phyloP scores from a whole-genome alignment of 257 asterid genomes.

The Asclepias syriaca region DNA sequence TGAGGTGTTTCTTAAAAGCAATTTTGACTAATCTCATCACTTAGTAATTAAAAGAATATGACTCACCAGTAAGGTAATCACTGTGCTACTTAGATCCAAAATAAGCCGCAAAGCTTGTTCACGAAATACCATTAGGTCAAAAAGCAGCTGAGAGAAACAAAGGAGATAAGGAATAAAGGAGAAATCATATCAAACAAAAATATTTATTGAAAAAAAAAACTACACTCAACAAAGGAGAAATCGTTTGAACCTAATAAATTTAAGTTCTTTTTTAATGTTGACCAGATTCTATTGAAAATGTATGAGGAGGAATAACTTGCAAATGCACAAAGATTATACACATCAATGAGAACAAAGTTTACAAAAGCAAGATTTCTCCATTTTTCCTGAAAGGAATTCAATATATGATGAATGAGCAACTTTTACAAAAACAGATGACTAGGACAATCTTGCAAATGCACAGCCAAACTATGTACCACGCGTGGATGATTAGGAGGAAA shows the following conservation, averaged over 20 bases:
- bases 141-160: conserved; percentile 74
- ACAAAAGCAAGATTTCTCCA: not conserved
- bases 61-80: conserved; percentile 94
- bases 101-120: conserved; percentile 98
- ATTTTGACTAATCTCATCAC: not conserved
- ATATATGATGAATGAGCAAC: not conserved
- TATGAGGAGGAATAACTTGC: not conserved
- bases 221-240: not conserved
- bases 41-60: conserved; percentile 19
- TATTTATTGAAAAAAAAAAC: not conserved
- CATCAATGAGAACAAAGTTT: not conserved
- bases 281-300: not conserved
- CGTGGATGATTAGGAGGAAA: not conserved
- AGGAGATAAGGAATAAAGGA: conserved; percentile 7
- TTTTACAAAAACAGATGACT: not conserved
- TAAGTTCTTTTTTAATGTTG: not conserved
- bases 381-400: not conserved
- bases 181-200: not conserved
- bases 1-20: not conserved
- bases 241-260: not conserved
- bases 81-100: conserved; percentile 97
- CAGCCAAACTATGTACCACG: not conserved
- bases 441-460: not conserved
- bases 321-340: not conserved
- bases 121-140: conserved; percentile 95